Evolutionary conservation across 495 filamentous ascomycete genomes (phyloP), one percentile per base, ranked within the genome.

Genomic region (Daldinia grandis): DNA sequence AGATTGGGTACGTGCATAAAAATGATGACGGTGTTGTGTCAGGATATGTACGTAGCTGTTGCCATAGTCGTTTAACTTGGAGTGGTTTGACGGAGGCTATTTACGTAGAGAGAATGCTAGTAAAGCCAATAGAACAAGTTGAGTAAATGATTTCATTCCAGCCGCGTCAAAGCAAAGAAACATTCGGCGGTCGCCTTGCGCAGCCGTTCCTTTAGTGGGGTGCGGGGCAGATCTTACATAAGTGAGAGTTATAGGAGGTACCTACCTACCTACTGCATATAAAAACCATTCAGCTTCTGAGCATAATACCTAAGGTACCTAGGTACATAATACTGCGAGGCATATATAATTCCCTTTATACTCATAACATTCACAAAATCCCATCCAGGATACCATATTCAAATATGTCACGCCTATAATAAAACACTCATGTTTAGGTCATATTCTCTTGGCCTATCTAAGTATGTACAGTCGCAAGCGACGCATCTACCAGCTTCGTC

Each of bases 401-500:
- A 17, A 19, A 12, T 24, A 47, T 47, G 6, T 47, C 42, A 47
- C 42, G 6, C 15, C 5, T 44, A 44, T 7, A 44, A 21, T 47
- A 24, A 24, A 12, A 21, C 19, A 47, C 21, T 24, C 19, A 47
- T 47, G 17, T 24, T 58, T 54, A 59, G 19, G 15, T 62, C 58
- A 66, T 73, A 27, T 70, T 69, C 65, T 62, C 33, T 70, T 66
- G 28, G 30, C 66, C 64, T 71, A 72, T 74, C 65, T 74, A 74
- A 64, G 40, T 77, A 76, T 77, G 68, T 77, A 77, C 75, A 77
- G 62, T 73, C 69, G 69, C 47, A 72, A 74, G 62, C 70, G 72
- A 70, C 62, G 47, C 67, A 70, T 61, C 61, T 50, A 58, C 62
- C 62, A 51, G 65, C 68, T 64, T 77, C 75, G 73, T 77, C 73